Conservation (phyloP, 768 basidiomycete species). For the Tephrocybe sp. region DNA sequence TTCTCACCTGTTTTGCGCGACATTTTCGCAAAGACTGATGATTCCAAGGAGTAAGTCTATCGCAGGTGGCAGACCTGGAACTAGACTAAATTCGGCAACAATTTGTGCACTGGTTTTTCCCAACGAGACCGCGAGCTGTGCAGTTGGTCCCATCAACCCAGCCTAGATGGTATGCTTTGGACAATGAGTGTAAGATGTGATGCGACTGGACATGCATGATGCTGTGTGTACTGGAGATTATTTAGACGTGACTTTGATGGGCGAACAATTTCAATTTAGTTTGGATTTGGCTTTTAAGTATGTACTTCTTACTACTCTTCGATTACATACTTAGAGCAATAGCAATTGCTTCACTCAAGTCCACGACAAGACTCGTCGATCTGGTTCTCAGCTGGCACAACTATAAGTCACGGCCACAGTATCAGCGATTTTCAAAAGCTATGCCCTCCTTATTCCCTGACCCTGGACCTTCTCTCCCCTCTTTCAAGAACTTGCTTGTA, state of each 20-base stretch:
- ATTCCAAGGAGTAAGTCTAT: constrained; percentile 41
- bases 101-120: constrained; percentile 41
- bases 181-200: neutral
- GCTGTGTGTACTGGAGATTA: too few relatives aligned
- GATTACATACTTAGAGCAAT: too few relatives aligned
- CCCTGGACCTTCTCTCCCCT: constrained; percentile 45
- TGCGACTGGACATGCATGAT: too few relatives aligned
- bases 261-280: too few relatives aligned
- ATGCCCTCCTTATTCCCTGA: constrained; percentile 33
- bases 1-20: constrained; percentile 44
- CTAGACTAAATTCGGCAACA: constrained; percentile 42
- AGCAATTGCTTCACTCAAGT: too few relatives aligned
- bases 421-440: neutral
- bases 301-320: too few relatives aligned
- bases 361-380: too few relatives aligned
- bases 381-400: too few relatives aligned
- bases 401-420: too few relatives aligned
- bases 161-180: too few relatives aligned
- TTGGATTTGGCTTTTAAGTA: neutral
- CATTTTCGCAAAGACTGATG: constrained; percentile 44
- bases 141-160: constrained; percentile 6
- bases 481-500: constrained; percentile 57
- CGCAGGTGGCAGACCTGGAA: constrained; percentile 44
- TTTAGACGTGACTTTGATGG: too few relatives aligned
- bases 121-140: constrained; percentile 20